These are phyloP conservation scores for Spathaspora sp. DNA, from an alignment of 805 yeast genomes.

Conservation along the genomic window DNA sequence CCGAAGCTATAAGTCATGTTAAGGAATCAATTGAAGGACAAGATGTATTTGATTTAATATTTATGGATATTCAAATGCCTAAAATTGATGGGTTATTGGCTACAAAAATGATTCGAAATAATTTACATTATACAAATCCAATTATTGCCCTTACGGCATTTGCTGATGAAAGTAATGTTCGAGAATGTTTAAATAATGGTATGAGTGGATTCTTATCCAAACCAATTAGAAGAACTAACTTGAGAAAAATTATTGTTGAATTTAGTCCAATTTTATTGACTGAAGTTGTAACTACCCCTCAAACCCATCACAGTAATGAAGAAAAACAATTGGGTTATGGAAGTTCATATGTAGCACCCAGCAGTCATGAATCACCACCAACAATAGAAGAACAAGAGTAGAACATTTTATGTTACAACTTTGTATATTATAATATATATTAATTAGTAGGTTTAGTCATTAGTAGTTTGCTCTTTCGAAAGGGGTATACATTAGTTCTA, in stretches of 20 bases:
- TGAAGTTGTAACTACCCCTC: slow-evolving; percentile 28
- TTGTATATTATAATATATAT: neutral
- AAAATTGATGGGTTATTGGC: slow-evolving; percentile 85
- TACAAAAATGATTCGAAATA: slow-evolving; percentile 65
- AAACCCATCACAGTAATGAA: slow-evolving; percentile 18
- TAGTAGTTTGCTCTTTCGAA: neutral
- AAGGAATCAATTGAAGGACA: slow-evolving; percentile 41
- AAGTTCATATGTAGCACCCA: slow-evolving; percentile 6
- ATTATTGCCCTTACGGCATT: slow-evolving; percentile 94
- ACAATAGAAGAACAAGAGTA: neutral
- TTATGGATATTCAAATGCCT: slow-evolving; percentile 99
- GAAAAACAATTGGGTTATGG: slow-evolving; percentile 24
- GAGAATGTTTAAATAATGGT: slow-evolving; percentile 82
- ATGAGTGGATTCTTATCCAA: slow-evolving; percentile 90
- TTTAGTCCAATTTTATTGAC: slow-evolving; percentile 35
- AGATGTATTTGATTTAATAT: slow-evolving; percentile 62
- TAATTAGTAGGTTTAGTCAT: neutral
- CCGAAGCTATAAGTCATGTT: slow-evolving; percentile 75
- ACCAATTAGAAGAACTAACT: slow-evolving; percentile 72
- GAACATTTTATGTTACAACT: neutral
- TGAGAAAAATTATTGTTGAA: slow-evolving; percentile 53
- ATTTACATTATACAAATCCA: slow-evolving; percentile 60
- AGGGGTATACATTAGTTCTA: slow-evolving; percentile 1
- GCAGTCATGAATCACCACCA: neutral
- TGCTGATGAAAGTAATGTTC: slow-evolving; percentile 88